Conservation (phyloP, 2,329 filamentous ascomycete genomes). For the Ophiostoma ips region DNA sequence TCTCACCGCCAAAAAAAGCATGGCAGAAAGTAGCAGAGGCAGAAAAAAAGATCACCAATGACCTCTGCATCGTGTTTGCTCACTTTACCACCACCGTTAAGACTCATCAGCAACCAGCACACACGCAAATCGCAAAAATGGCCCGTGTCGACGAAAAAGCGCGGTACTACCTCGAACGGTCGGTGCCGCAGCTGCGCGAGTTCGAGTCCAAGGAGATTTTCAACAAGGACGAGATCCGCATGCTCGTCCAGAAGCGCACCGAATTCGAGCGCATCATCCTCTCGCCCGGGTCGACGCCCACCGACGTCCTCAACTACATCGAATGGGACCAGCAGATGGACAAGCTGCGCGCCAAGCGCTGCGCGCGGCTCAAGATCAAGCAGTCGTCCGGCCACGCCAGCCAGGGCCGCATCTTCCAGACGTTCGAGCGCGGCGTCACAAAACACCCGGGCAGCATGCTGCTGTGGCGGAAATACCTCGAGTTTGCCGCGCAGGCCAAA, state of each 20-base stretch:
- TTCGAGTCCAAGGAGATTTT: constrained; percentile 90
- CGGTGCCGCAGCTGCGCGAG: constrained; percentile 81
- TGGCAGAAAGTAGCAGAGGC: constrained; percentile 6
- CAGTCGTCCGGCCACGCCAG: constrained; percentile 53
- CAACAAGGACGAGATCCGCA: constrained; percentile 75
- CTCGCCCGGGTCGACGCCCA: constrained; percentile 58
- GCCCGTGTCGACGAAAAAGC: constrained; percentile 82
- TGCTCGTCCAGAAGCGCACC: constrained; percentile 78
- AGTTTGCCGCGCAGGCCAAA: constrained; percentile 58
- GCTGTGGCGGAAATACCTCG: constrained; percentile 83
- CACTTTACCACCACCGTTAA: neutral
- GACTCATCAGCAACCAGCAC: neutral
- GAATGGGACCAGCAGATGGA: constrained; percentile 59
- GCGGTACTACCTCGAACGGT: constrained; percentile 85
- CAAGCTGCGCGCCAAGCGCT: constrained; percentile 65
- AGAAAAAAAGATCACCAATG: neutral
- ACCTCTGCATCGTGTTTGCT: no score
- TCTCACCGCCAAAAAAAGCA: constrained; percentile 8
- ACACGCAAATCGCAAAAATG: constrained; percentile 44
- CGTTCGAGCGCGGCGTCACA: constrained; percentile 73
- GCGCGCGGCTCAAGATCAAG: constrained; percentile 66
- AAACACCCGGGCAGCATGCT: constrained; percentile 70
- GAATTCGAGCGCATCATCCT: constrained; percentile 89
- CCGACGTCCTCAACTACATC: constrained; percentile 75
- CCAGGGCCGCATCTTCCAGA: constrained; percentile 72